These are phyloP conservation scores for Puccinia sorghi DNA, from an alignment of 1,284 basidiomycete species.

Conservation along the genomic window DNA sequence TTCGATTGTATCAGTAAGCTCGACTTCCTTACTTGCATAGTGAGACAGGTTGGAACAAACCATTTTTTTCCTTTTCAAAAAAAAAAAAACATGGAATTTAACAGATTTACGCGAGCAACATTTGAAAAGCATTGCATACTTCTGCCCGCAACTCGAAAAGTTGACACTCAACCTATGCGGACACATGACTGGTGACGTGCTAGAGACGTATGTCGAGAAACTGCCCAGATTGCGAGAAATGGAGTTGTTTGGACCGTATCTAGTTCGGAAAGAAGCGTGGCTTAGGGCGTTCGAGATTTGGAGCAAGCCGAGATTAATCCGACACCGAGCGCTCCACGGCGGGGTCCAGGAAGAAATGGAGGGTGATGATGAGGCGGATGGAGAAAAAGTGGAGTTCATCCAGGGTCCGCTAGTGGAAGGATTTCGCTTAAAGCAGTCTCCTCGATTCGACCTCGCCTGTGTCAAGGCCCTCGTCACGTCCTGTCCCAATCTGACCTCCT, in stretches of 20 bases:
- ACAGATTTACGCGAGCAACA: conserved; percentile 70
- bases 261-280: conserved; percentile 62
- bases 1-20: conserved; percentile 87
- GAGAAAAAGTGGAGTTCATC: not conserved
- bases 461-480: conserved; percentile 67
- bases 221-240: conserved; percentile 71
- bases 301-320: conserved; percentile 36
- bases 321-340: conserved; percentile 49
- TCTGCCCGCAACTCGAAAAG: conserved; percentile 76
- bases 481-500: conserved; percentile 68
- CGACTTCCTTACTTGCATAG: not conserved
- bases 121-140: conserved; percentile 68
- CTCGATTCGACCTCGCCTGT: conserved; percentile 78
- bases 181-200: conserved; percentile 70
- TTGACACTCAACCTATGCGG: conserved; percentile 86
- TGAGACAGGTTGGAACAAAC: too few relatives aligned
- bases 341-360: conserved; percentile 14
- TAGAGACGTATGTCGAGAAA: conserved; percentile 68
- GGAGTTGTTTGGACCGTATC: conserved; percentile 84
- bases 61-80: too few relatives aligned
- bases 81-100: not conserved
- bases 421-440: conserved; percentile 62
- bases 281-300: not conserved
- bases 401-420: conserved; percentile 20
- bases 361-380: conserved; percentile 9